Conservation (phyloP, 768 basidiomycete genomes). For the Macrolepiota dolichaula region DNA sequence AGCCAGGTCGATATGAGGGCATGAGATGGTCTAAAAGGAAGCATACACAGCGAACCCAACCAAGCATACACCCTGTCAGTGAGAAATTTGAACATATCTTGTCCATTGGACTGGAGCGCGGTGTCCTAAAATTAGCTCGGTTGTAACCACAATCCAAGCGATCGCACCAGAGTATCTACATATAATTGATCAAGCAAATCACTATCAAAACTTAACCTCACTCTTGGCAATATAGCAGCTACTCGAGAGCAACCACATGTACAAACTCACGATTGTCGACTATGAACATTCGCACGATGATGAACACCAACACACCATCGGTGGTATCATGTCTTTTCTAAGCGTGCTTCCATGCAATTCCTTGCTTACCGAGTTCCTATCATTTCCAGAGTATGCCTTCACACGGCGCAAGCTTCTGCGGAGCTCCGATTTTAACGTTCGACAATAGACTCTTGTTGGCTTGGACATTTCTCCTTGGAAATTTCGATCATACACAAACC, state of each 20-base stretch:
- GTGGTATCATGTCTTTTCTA: neutral
- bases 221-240: neutral
- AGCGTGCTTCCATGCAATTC: neutral
- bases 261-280: neutral
- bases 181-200: neutral
- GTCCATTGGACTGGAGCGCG: neutral
- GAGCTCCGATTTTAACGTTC: neutral
- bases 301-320: neutral
- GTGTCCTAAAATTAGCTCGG: neutral
- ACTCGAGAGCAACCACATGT: neutral
- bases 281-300: neutral
- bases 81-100: neutral
- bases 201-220: neutral
- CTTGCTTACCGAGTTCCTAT: neutral
- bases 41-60: neutral
- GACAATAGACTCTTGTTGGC: neutral
- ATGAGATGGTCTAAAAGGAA: no score
- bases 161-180: neutral
- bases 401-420: neutral
- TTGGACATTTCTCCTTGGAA: neutral
- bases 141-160: neutral
- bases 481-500: constrained; percentile 31
- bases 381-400: neutral
- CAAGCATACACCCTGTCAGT: neutral
- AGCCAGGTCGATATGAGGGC: no score